Evolutionary conservation across 345 rosid species (phyloP).

Genomic region (Eucalyptus camaldulensis): DNA sequence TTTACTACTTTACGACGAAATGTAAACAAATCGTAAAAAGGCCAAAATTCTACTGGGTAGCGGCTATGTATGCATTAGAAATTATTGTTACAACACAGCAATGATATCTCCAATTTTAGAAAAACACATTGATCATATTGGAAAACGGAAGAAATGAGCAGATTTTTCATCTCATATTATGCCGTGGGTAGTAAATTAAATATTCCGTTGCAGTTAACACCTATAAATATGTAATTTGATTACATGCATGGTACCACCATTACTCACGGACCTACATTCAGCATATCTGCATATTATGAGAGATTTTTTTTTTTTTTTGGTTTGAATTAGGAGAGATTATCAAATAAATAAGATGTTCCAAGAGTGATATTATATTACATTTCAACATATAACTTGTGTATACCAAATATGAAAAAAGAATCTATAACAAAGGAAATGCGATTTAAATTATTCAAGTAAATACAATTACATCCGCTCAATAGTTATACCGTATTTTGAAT

Average conservation of each 20-base stretch:
- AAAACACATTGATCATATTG: neutral
- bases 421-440: neutral
- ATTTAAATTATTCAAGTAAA: too few species aligned
- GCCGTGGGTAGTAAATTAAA: neutral
- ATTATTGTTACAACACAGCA: neutral
- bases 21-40: neutral
- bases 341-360: neutral
- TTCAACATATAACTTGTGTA: neutral
- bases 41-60: neutral
- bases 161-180: neutral
- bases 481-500: neutral
- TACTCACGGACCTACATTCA: neutral
- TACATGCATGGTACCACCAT: neutral
- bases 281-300: neutral
- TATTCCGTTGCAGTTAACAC: neutral
- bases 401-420: neutral
- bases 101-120: neutral
- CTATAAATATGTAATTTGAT: neutral
- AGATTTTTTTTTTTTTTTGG: neutral
- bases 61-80: neutral
- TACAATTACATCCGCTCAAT: too few species aligned
- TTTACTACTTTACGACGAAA: rapidly evolving
- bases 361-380: neutral
- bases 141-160: neutral
- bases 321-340: neutral